These are phyloP conservation scores for Venturia asperata DNA, from an alignment of 2,329 filamentous ascomycete genomes.

Conservation along the genomic window DNA sequence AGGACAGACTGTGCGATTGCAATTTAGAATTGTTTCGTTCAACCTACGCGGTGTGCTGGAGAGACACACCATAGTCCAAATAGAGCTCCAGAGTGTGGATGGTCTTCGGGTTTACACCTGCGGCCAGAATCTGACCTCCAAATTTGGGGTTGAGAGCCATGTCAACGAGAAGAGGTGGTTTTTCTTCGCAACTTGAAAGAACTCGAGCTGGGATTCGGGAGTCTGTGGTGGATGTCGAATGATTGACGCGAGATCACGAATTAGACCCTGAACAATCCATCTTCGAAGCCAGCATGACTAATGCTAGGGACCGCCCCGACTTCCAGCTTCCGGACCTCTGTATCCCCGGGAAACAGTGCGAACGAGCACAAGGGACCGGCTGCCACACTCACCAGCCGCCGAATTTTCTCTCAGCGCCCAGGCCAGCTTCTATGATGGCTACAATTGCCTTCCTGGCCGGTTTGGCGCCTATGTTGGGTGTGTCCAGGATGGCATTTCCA, in stretches of 20 bases:
- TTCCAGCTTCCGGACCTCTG: not conserved
- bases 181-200: not conserved
- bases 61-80: slow-evolving; percentile 22
- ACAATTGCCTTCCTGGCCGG: not conserved
- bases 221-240: not conserved
- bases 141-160: slow-evolving; percentile 77
- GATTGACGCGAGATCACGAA: not conserved
- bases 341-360: not conserved
- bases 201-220: not conserved
- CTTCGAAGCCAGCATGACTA: not conserved
- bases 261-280: not conserved
- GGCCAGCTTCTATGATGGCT: not conserved
- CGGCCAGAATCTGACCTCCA: slow-evolving; percentile 62
- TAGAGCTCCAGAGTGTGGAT: slow-evolving; percentile 50
- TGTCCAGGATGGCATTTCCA: not conserved
- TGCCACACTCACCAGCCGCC: too few species aligned
- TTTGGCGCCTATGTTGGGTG: not conserved
- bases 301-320: not conserved
- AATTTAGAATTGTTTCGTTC: not conserved
- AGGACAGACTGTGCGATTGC: slow-evolving; percentile 57
- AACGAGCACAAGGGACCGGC: not conserved
- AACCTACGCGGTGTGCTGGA: not conserved
- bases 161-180: not conserved
- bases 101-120: slow-evolving; percentile 36
- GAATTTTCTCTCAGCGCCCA: not conserved